Percentiles rank a stretch among this genome's conserved stretches.
These are phyloP conservation scores for Amylocystis lapponica DNA, from an alignment of 768 basidiomycete species.

Conservation along the genomic window DNA sequence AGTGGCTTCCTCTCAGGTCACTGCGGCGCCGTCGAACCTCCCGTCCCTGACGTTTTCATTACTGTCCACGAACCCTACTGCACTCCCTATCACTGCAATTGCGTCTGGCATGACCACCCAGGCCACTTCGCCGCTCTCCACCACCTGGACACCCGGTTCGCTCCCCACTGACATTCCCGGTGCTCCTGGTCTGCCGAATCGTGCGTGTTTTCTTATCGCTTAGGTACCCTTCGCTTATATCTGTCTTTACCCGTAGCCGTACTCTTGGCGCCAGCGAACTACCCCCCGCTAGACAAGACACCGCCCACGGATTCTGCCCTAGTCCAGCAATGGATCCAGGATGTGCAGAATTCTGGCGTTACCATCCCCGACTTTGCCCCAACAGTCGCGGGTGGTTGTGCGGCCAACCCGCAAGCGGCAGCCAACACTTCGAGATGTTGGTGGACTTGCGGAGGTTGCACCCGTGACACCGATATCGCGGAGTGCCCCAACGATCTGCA, in stretches of 20 bases:
- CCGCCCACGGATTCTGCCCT: slow-evolving; percentile 57
- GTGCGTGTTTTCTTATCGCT: slow-evolving; percentile 24
- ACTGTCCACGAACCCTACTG: slow-evolving; percentile 28
- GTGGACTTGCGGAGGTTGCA: slow-evolving; percentile 81
- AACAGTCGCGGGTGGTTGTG: slow-evolving; percentile 44
- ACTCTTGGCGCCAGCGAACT: slow-evolving; percentile 44
- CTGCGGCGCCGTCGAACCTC: slow-evolving; percentile 5
- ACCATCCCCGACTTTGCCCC: slow-evolving; percentile 48
- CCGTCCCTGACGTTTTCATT: slow-evolving; percentile 24
- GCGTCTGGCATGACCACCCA: slow-evolving; percentile 20
- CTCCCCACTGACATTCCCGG: slow-evolving; percentile 39
- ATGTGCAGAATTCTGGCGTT: slow-evolving; percentile 51
- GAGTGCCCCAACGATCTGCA: slow-evolving; percentile 62
- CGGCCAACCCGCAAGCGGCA: slow-evolving; percentile 49
- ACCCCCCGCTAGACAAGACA: slow-evolving; percentile 58
- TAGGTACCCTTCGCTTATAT: neutral
- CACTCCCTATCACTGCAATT: slow-evolving; percentile 27
- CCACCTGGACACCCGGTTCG: slow-evolving; percentile 30
- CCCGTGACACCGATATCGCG: slow-evolving; percentile 58
- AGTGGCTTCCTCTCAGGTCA: neutral
- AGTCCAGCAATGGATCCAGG: slow-evolving; percentile 67
- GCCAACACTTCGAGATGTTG: slow-evolving; percentile 55
- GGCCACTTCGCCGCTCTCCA: slow-evolving; percentile 25
- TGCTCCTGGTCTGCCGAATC: slow-evolving; percentile 56
- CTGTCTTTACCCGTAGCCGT: slow-evolving; percentile 27